Conservation (phyloP, 1,284 basidiomycete species). For the Cutaneotrichosporon dermatis region DNA sequence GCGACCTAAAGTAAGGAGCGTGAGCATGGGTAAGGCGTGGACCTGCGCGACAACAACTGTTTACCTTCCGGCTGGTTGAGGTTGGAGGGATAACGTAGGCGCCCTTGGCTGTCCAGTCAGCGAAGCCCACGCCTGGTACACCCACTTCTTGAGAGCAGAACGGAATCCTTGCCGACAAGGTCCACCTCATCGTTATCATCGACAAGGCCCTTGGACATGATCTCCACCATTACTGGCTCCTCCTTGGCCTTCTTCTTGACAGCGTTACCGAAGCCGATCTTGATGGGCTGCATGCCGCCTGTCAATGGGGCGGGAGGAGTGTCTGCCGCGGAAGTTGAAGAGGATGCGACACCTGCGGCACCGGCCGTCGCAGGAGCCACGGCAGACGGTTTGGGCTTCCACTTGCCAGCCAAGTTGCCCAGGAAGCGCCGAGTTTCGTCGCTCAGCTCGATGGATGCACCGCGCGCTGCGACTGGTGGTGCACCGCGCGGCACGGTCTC, state of each 20-base stretch:
- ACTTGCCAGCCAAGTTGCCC: slow-evolving; percentile 31
- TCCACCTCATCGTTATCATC: slow-evolving; percentile 64
- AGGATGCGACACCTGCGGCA: not conserved
- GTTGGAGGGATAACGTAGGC: slow-evolving; percentile 73
- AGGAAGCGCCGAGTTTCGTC: slow-evolving; percentile 31
- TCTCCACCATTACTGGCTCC: slow-evolving; percentile 36
- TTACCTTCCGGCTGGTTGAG: slow-evolving; percentile 82
- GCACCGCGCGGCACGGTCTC: slow-evolving; percentile 28
- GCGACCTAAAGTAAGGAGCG: slow-evolving; percentile 57
- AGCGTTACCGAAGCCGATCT: slow-evolving; percentile 24
- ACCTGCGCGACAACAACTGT: slow-evolving; percentile 18
- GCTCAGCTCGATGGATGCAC: slow-evolving; percentile 3
- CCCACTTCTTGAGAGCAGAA: slow-evolving; percentile 46
- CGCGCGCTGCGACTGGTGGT: slow-evolving; percentile 13
- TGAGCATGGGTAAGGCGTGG: not conserved
- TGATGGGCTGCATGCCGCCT: slow-evolving; percentile 36
- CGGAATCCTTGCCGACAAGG: slow-evolving; percentile 50
- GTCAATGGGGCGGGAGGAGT: not conserved
- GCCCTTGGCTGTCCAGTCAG: slow-evolving; percentile 37
- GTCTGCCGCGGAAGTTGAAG: not conserved
- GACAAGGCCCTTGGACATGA: slow-evolving; percentile 33
- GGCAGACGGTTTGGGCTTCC: not conserved
- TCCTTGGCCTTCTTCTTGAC: slow-evolving; percentile 29
- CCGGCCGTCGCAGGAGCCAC: not conserved
- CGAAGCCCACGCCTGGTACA: not conserved